These are phyloP conservation scores for Eimeria acervulina DNA, from an alignment of 169 alveolate species.

Conservation along the genomic window DNA sequence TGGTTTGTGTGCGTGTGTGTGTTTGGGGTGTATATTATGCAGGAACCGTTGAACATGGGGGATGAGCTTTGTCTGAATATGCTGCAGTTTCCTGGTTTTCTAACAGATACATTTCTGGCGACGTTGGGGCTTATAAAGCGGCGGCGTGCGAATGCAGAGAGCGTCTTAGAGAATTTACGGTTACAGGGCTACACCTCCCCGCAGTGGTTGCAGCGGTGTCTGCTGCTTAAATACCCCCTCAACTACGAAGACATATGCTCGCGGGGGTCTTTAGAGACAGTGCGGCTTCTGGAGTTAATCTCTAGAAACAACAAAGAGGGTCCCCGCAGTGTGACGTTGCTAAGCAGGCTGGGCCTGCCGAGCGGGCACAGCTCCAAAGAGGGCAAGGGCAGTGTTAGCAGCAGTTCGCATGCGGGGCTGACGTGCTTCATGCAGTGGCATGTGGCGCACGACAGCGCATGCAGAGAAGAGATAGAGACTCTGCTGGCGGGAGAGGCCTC, in stretches of 20 bases:
- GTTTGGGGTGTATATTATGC: not conserved
- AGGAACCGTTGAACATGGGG: conserved; percentile 38
- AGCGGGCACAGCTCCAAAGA: conserved; percentile 16
- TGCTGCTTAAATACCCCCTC: conserved; percentile 42
- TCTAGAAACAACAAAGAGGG: conserved; percentile 39
- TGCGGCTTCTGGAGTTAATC: conserved; percentile 48
- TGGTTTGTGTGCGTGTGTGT: not conserved
- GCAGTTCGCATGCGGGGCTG: not conserved
- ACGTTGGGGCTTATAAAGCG: conserved; percentile 49
- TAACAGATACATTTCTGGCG: conserved; percentile 43
- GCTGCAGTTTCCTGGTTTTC: conserved; percentile 57
- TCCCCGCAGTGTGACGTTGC: conserved; percentile 20
- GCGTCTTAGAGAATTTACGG: conserved; percentile 25
- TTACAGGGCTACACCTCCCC: conserved; percentile 76
- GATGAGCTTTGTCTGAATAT: conserved; percentile 72
- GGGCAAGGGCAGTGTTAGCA: not conserved
- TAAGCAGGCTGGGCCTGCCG: conserved; percentile 1
- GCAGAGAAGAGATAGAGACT: conserved; percentile 45
- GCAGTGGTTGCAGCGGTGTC: conserved; percentile 65
- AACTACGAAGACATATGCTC: conserved; percentile 61
- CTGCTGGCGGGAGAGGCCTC: conserved; percentile 38
- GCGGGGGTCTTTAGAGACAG: conserved; percentile 28
- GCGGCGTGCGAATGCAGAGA: conserved; percentile 63
- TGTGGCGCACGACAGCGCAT: conserved; percentile 36
- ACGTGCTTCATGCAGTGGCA: conserved; percentile 73